Percentiles rank a stretch among this genome's conserved stretches.
phyloP scores from a whole-genome alignment of 75 land plant species.

The Cupressus sempervirens region DNA sequence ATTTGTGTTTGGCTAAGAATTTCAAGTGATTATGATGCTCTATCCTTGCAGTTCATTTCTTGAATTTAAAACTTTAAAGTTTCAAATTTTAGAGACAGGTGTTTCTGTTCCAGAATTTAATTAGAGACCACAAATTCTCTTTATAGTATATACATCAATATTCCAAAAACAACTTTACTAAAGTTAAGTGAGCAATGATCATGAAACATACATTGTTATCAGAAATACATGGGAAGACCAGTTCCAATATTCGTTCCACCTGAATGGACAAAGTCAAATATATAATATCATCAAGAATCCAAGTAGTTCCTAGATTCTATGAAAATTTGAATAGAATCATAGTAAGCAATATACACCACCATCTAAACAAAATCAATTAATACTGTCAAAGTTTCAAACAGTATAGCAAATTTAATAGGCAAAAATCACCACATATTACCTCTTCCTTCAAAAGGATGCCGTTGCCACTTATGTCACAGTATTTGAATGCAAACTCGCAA shows the following conservation, averaged over 20 bases:
- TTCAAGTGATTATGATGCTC: not conserved
- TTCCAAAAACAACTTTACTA: not conserved
- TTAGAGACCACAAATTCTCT: not conserved
- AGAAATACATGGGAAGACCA: conserved; percentile 1
- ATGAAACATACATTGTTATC: conserved; percentile 11
- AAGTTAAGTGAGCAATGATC: not conserved
- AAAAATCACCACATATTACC: conserved; percentile 20
- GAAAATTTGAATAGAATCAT: not conserved
- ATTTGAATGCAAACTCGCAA: conserved; percentile 46
- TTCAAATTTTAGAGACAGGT: not conserved
- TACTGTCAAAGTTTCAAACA: not conserved
- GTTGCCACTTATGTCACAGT: conserved; percentile 12
- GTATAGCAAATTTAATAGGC: not conserved
- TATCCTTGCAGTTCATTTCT: not conserved
- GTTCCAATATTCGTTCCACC: conserved; percentile 8
- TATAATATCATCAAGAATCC: not conserved
- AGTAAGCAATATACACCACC: no score
- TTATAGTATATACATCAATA: not conserved
- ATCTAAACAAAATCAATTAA: not conserved
- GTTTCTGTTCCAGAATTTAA: not conserved
- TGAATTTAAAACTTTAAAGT: not conserved
- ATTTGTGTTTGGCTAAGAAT: not conserved
- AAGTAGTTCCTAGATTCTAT: not conserved
- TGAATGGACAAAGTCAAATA: not conserved
- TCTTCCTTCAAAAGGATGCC: conserved; percentile 29